Evolutionary conservation across 768 basidiomycete genomes (phyloP).

Genomic region (Hericium rajendrae): DNA sequence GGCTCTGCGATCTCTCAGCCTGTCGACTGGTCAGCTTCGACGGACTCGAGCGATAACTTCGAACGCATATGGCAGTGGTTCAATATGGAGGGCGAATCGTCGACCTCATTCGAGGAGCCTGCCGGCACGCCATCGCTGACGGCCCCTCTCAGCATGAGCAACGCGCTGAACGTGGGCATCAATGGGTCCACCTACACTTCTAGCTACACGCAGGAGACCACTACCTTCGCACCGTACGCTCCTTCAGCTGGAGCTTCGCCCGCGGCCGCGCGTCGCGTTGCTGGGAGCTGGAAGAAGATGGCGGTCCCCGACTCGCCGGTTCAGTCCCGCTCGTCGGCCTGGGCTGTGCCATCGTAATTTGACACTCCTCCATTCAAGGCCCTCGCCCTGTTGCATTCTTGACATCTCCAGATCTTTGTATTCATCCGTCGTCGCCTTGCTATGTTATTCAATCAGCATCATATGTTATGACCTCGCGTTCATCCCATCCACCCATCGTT

Average conservation of each 20-base stretch:
- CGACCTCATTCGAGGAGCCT: neutral
- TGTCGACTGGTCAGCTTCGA: neutral
- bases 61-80: neutral
- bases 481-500: too few species aligned
- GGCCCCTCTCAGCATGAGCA: neutral
- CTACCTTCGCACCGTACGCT: neutral
- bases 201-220: neutral
- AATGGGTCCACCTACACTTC: neutral
- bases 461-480: too few species aligned
- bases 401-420: neutral
- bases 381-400: neutral
- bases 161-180: neutral
- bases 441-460: too few species aligned
- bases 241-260: constrained; percentile 6
- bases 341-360: neutral
- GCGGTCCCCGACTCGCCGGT: neutral
- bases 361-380: neutral
- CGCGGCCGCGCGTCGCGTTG: constrained; percentile 1
- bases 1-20: too few species aligned
- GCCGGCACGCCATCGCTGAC: neutral
- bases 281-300: constrained; percentile 6
- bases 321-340: neutral
- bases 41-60: neutral
- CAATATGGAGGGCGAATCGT: neutral
- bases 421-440: neutral